phyloP scores from a whole-genome alignment of 352 stramenopile genomes.

The Saprolegnia parasitica region DNA sequence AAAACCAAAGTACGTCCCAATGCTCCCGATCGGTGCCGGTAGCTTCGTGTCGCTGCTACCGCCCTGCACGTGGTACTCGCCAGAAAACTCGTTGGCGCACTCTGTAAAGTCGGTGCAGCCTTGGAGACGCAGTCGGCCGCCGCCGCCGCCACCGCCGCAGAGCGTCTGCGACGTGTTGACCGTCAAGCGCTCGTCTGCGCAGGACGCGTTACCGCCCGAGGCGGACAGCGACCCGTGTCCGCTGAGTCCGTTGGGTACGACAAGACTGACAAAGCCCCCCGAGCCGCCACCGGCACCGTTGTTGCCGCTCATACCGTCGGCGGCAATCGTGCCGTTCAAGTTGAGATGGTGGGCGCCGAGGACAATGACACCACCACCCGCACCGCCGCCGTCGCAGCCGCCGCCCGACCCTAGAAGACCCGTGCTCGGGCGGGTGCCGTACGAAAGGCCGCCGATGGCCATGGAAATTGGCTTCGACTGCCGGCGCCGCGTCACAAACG shows the following conservation, averaged over 20 bases:
- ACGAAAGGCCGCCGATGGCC: slow-evolving; percentile 54
- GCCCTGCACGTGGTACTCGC: slow-evolving; percentile 72
- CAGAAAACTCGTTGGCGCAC: slow-evolving; percentile 65
- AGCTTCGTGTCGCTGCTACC: slow-evolving; percentile 39
- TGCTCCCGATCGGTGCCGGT: slow-evolving; percentile 16
- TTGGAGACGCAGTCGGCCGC: slow-evolving; percentile 61
- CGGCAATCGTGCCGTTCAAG: slow-evolving; percentile 64
- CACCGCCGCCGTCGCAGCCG: slow-evolving; percentile 58
- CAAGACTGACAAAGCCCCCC: slow-evolving; percentile 62
- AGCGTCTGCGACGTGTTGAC: slow-evolving; percentile 31
- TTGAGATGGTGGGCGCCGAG: slow-evolving; percentile 54
- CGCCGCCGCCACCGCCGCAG: slow-evolving; percentile 67
- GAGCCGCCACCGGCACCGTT: slow-evolving; percentile 63
- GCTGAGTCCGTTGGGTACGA: slow-evolving; percentile 50
- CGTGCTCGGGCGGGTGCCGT: slow-evolving; percentile 57
- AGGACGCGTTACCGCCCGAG: slow-evolving; percentile 61
- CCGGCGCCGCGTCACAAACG: slow-evolving; percentile 33
- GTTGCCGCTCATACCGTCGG: slow-evolving; percentile 54
- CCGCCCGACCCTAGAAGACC: slow-evolving; percentile 69
- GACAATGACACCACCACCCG: slow-evolving; percentile 64
- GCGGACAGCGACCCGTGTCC: slow-evolving; percentile 62
- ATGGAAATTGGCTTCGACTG: slow-evolving; percentile 51
- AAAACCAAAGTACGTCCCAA: slow-evolving; percentile 69
- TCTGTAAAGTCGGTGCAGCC: slow-evolving; percentile 63
- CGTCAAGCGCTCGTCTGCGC: slow-evolving; percentile 33